Percentiles rank a stretch among this genome's conserved stretches.
Conservation (phyloP, 495 filamentous ascomycete species). For the Glonium stellatum region DNA sequence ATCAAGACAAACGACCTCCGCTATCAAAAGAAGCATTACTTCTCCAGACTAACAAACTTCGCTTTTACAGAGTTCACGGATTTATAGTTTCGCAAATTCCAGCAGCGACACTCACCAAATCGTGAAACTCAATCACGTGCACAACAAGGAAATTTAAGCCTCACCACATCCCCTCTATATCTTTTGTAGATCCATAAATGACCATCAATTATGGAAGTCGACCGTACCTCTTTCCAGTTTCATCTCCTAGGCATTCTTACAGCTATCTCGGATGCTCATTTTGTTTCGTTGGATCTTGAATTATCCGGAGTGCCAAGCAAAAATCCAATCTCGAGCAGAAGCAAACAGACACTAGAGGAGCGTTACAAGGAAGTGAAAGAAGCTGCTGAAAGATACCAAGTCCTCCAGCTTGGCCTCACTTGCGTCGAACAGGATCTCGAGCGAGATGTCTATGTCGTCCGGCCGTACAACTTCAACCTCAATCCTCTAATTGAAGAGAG, state of each 20-base stretch:
- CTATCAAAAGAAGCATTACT: not conserved
- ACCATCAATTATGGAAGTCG: slow-evolving; percentile 55
- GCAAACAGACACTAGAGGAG: slow-evolving; percentile 46
- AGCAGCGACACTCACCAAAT: not conserved
- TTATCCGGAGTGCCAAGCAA: slow-evolving; percentile 58
- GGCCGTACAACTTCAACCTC: slow-evolving; percentile 64
- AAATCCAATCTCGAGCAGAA: slow-evolving; percentile 11
- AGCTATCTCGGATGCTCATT: slow-evolving; percentile 53
- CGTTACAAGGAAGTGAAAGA: slow-evolving; percentile 58
- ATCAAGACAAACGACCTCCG: not conserved
- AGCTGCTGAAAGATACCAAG: slow-evolving; percentile 62
- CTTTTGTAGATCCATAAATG: not conserved
- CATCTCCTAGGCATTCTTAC: slow-evolving; percentile 54
- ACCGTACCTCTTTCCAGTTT: slow-evolving; percentile 45
- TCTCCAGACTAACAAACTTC: not conserved
- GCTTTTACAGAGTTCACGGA: too few relatives aligned
- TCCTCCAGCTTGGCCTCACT: slow-evolving; percentile 72
- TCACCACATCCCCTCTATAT: not conserved
- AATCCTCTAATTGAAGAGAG: slow-evolving; percentile 45
- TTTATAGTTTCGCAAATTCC: too few relatives aligned
- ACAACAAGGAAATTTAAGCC: too few relatives aligned
- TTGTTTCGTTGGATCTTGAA: slow-evolving; percentile 70
- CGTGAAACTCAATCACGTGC: not conserved
- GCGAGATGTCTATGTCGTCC: slow-evolving; percentile 50
- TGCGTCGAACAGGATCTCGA: slow-evolving; percentile 51